These are phyloP conservation scores for Emergomyces orientalis DNA, from an alignment of 2,329 filamentous ascomycete genomes.

Conservation along the genomic window DNA sequence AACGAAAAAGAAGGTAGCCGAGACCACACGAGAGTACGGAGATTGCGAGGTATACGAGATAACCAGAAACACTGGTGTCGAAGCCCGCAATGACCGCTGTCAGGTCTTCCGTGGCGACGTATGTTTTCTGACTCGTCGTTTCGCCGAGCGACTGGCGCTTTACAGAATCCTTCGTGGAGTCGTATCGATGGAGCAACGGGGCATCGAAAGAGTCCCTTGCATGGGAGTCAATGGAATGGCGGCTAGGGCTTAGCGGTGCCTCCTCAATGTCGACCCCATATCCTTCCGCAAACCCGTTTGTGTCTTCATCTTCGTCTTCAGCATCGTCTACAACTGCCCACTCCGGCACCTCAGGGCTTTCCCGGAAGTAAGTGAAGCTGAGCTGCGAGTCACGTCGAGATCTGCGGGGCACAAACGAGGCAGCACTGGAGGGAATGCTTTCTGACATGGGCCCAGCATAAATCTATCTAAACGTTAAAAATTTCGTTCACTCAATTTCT, in stretches of 20 bases:
- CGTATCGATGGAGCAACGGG: conserved; percentile 60
- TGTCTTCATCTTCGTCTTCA: conserved; percentile 29
- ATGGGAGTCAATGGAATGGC: conserved; percentile 19
- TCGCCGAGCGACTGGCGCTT: conserved; percentile 46
- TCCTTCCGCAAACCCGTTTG: conserved; percentile 26
- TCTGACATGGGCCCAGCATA: conserved; percentile 91
- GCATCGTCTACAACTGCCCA: conserved; percentile 44
- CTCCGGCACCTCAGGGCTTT: conserved; percentile 54
- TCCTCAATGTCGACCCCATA: conserved; percentile 18
- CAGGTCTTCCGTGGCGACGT: conserved; percentile 86
- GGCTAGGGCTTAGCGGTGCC: conserved; percentile 8
- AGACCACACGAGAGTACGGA: conserved; percentile 67
- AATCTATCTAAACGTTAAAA: conserved; percentile 39
- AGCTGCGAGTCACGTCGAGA: conserved; percentile 71
- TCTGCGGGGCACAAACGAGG: conserved; percentile 81
- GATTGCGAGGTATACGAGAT: conserved; percentile 56
- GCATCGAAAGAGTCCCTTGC: conserved; percentile 41
- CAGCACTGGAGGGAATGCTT: conserved; percentile 86
- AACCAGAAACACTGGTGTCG: conserved; percentile 62
- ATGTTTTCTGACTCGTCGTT: conserved; percentile 76
- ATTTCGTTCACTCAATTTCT: conserved; percentile 3
- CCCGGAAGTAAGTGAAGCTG: conserved; percentile 80
- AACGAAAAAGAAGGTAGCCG: conserved; percentile 75
- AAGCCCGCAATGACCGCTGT: conserved; percentile 92
- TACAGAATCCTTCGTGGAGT: conserved; percentile 59